Conservation (phyloP, 1,284 basidiomycete genomes). For the Schizophyllum amplum region DNA sequence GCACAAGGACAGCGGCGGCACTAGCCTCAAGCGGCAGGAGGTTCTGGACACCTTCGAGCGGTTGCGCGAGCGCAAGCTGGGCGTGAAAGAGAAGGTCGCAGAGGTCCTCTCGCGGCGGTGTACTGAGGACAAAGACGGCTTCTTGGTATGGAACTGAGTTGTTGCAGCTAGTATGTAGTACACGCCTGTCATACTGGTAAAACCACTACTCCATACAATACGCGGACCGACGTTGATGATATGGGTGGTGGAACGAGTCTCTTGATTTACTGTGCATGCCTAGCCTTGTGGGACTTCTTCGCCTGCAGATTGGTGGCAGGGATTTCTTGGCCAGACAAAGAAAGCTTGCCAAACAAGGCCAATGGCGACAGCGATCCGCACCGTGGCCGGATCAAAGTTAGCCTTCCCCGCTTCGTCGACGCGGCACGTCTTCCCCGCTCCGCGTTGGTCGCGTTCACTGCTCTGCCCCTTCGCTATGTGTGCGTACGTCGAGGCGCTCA, state of each 20-base stretch:
- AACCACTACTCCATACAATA: neutral
- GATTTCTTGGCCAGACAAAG: too few species aligned
- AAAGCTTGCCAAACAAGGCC: too few species aligned
- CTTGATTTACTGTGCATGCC: too few species aligned
- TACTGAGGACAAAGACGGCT: slow-evolving; percentile 14
- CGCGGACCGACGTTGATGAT: too few species aligned
- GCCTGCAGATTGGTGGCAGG: too few species aligned
- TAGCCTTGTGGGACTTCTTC: too few species aligned
- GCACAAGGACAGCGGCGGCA: slow-evolving; percentile 46
- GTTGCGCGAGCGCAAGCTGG: slow-evolving; percentile 49
- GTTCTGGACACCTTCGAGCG: slow-evolving; percentile 49
- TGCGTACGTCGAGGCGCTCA: too few species aligned
- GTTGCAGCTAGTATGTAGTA: neutral
- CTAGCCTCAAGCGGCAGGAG: slow-evolving; percentile 52
- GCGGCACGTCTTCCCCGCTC: neutral
- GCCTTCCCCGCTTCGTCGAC: neutral
- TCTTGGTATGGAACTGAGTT: neutral
- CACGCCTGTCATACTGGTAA: neutral
- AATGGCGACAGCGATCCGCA: neutral
- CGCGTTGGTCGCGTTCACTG: neutral
- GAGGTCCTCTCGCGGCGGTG: slow-evolving; percentile 66
- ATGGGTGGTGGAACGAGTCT: too few species aligned
- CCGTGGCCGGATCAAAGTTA: neutral
- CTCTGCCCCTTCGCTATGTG: too few species aligned
- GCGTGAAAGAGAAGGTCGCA: slow-evolving; percentile 64